Conservation (phyloP, 129 eudicot genomes). For the Centaurea solstitialis region DNA sequence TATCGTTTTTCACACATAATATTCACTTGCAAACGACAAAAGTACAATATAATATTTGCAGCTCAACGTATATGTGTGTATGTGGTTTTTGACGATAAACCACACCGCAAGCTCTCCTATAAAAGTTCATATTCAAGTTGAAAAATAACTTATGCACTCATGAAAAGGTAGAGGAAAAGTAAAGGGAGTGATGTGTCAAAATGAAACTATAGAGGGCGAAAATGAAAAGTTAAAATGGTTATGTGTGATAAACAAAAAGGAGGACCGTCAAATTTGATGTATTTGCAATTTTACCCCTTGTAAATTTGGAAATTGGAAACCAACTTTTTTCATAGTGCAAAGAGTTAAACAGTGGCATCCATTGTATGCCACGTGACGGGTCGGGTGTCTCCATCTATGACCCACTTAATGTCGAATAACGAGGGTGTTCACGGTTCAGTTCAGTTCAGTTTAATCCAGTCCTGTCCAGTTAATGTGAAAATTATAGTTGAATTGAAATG, state of each 20-base stretch:
- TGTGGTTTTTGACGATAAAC: not conserved
- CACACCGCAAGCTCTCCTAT: not conserved
- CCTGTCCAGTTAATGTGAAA: no score
- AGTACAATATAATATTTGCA: not conserved
- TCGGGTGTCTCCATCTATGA: constrained; percentile 6
- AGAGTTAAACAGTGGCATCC: not conserved
- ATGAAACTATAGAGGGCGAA: not conserved
- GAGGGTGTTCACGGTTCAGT: no score
- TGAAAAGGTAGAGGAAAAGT: not conserved
- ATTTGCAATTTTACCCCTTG: not conserved
- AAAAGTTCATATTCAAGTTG: not conserved
- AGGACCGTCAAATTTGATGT: not conserved
- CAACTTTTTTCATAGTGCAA: not conserved
- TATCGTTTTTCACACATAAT: not conserved
- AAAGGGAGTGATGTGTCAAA: not conserved
- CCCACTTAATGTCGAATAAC: not conserved
- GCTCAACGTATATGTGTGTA: not conserved
- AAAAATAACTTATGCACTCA: not conserved
- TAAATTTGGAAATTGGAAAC: not conserved
- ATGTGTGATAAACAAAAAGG: not conserved
- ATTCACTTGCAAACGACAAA: not conserved
- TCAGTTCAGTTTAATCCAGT: no score
- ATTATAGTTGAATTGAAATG: no score
- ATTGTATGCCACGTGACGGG: not conserved
- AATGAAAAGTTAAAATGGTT: not conserved